Percentiles rank a stretch among this genome's conserved stretches.
phyloP scores from a whole-genome alignment of 2,329 filamentous ascomycete genomes.

The Colletotrichum tanaceti region DNA sequence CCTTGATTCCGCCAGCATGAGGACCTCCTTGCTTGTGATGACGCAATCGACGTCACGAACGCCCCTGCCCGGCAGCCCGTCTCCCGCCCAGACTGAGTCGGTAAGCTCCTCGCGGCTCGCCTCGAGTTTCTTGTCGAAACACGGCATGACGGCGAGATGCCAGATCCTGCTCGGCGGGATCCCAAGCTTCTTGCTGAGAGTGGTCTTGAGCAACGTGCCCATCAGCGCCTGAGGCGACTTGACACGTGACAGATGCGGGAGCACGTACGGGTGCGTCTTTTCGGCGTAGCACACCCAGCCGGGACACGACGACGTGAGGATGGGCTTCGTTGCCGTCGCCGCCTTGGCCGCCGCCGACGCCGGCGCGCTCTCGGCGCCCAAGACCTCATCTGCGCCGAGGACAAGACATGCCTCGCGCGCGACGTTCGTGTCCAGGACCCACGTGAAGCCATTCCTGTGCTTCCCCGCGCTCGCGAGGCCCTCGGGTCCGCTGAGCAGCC shows the following conservation, averaged over 20 bases:
- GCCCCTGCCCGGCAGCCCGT: constrained; percentile 61
- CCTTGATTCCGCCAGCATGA: constrained; percentile 87
- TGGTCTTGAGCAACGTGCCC: constrained; percentile 90
- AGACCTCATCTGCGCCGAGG: constrained; percentile 78
- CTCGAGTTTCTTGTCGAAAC: constrained; percentile 99
- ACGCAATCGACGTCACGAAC: constrained; percentile 96
- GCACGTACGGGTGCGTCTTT: constrained; percentile 93
- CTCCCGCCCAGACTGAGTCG: constrained; percentile 76
- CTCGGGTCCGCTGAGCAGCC: constrained; percentile 76
- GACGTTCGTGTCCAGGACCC: constrained; percentile 90
- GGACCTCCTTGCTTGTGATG: constrained; percentile 93
- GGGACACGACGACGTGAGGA: constrained; percentile 90
- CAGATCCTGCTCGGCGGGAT: constrained; percentile 85
- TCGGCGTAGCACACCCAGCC: constrained; percentile 99
- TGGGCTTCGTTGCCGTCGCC: constrained; percentile 59
- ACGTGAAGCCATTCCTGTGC: constrained; percentile 82
- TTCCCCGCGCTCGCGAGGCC: constrained; percentile 78
- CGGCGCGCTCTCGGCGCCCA: constrained; percentile 47
- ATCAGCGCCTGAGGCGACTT: constrained; percentile 95
- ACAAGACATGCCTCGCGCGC: constrained; percentile 87
- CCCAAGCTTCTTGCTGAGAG: constrained; percentile 77
- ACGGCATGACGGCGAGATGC: constrained; percentile 97
- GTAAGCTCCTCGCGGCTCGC: constrained; percentile 94
- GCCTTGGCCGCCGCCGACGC: neutral
- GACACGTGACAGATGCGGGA: constrained; percentile 88